Percentiles rank a stretch among this genome's conserved stretches.
Conservation (phyloP, 1,139 yeast species). For the Pichia sp. region DNA sequence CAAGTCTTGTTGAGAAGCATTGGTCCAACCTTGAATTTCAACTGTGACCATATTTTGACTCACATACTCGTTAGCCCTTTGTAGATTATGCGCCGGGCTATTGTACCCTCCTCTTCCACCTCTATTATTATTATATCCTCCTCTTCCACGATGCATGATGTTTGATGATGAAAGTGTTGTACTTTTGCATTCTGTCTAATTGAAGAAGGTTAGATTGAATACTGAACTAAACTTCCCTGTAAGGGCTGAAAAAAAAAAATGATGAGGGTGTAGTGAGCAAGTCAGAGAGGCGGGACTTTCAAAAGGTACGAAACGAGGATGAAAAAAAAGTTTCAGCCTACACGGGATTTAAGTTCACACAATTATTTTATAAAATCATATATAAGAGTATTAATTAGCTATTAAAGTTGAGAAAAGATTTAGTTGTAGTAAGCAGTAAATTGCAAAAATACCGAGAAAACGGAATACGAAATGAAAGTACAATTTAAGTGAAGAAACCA, state of each 20-base stretch:
- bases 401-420: not conserved
- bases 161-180: not conserved
- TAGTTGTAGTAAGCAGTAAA: not conserved
- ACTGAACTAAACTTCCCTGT: not conserved
- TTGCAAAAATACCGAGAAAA: not conserved
- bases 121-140: slow-evolving; percentile 30
- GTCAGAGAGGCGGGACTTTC: too few relatives aligned
- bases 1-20: slow-evolving; percentile 66
- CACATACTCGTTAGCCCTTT: slow-evolving; percentile 33
- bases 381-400: not conserved
- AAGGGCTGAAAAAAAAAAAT: too few relatives aligned
- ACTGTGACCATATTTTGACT: slow-evolving; percentile 43
- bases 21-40: slow-evolving; percentile 78
- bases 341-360: not conserved
- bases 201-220: not conserved
- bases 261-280: too few relatives aligned
- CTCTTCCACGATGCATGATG: slow-evolving; percentile 42
- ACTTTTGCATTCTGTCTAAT: too few relatives aligned
- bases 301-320: too few relatives aligned
- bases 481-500: not conserved
- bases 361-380: not conserved
- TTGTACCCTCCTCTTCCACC: slow-evolving; percentile 18
- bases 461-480: not conserved
- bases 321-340: too few relatives aligned
- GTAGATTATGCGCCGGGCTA: slow-evolving; percentile 20